A percentile compares a stretch with the other conserved stretches of the same genome.
These are phyloP conservation scores for Candida berthetii DNA, from an alignment of 805 yeast genomes.

Conservation along the genomic window DNA sequence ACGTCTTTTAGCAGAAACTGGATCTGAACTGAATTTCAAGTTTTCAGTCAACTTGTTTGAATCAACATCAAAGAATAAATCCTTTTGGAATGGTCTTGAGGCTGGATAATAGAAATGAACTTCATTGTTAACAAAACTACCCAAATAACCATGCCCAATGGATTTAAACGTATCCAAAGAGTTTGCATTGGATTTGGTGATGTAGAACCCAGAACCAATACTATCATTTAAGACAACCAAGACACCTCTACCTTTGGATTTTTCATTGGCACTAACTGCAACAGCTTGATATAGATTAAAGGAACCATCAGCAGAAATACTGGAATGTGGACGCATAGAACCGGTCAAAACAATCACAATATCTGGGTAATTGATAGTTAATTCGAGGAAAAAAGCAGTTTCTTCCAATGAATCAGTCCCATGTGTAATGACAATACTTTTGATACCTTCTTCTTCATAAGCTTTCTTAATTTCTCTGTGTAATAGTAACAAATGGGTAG, in stretches of 20 bases:
- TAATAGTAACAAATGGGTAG: slow-evolving; percentile 36
- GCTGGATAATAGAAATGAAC: slow-evolving; percentile 63
- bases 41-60: slow-evolving; percentile 12
- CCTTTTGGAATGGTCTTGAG: slow-evolving; percentile 46
- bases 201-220: slow-evolving; percentile 64
- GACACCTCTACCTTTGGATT: slow-evolving; percentile 51
- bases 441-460: slow-evolving; percentile 31
- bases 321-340: slow-evolving; percentile 69
- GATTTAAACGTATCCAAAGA: slow-evolving; percentile 64
- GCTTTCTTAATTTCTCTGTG: slow-evolving; percentile 40
- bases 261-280: slow-evolving; percentile 48
- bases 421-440: slow-evolving; percentile 62
- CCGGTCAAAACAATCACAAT: slow-evolving; percentile 67
- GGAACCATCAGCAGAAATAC: slow-evolving; percentile 67
- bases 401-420: slow-evolving; percentile 71
- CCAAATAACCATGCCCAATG: slow-evolving; percentile 65
- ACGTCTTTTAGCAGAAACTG: slow-evolving; percentile 18
- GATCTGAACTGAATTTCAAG: slow-evolving; percentile 17
- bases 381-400: slow-evolving; percentile 57
- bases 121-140: slow-evolving; percentile 61
- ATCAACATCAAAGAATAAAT: slow-evolving; percentile 31
- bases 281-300: slow-evolving; percentile 69
- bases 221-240: slow-evolving; percentile 63
- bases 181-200: slow-evolving; percentile 66
- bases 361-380: slow-evolving; percentile 37